Conservation (phyloP, 352 stramenopile species). For the Phytopythium kandeliae region DNA sequence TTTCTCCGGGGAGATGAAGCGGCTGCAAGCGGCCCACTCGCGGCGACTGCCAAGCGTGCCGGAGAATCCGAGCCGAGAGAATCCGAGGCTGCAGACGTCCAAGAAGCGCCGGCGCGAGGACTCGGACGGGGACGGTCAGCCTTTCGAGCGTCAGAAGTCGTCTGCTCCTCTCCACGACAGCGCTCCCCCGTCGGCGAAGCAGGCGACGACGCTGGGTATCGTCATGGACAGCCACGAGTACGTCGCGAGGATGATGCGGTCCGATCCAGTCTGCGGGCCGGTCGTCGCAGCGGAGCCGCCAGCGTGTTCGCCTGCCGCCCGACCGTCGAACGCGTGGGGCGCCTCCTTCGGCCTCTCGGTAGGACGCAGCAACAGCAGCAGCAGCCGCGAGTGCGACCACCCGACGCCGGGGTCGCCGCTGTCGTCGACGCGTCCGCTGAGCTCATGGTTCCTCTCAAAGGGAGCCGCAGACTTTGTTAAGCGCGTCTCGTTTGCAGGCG, state of each 20-base stretch:
- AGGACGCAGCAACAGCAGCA: background rate
- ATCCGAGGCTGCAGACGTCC: background rate
- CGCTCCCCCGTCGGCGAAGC: background rate
- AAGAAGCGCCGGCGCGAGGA: conserved; percentile 9
- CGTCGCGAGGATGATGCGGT: conserved; percentile 22
- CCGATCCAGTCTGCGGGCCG: background rate
- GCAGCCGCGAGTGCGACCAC: too few relatives aligned
- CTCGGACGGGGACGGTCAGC: background rate
- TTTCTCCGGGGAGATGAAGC: conserved; percentile 4
- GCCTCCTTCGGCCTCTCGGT: conserved; percentile 34
- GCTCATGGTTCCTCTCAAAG: conserved; percentile 61
- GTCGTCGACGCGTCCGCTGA: conserved; percentile 33
- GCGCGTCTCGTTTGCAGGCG: conserved; percentile 32
- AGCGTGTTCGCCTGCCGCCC: conserved; percentile 1
- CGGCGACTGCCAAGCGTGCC: background rate
- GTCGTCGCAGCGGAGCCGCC: background rate
- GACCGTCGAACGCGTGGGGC: conserved; percentile 31
- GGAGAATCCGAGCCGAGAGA: background rate
- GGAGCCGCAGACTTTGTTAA: conserved; percentile 59
- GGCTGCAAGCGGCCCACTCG: background rate
- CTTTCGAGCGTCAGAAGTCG: conserved; percentile 2
- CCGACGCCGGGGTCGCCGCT: conserved; percentile 8
- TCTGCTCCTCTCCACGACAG: background rate
- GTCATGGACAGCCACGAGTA: conserved; percentile 25
- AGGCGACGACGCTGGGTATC: conserved; percentile 9